Conservation (phyloP, 108 stramenopile genomes). For the Skeletonema menzelii region DNA sequence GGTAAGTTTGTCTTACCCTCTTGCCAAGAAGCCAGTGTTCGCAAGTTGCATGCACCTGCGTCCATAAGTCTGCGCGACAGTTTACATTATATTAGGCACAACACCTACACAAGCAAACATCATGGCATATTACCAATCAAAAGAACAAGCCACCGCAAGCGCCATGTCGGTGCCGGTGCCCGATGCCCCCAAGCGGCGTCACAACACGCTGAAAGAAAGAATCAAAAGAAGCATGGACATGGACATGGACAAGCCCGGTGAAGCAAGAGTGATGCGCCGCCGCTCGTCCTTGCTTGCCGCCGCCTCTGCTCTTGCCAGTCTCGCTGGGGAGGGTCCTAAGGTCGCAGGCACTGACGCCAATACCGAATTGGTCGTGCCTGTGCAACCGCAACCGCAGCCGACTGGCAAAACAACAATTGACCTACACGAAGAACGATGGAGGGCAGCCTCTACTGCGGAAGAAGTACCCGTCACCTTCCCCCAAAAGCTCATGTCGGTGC, state of each 20-base stretch:
- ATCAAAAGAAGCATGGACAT: slow-evolving; percentile 11
- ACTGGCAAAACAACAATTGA: not conserved
- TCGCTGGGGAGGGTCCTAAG: slow-evolving; percentile 2
- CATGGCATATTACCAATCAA: not conserved
- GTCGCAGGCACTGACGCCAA: not conserved
- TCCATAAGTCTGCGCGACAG: too few relatives aligned
- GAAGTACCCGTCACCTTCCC: slow-evolving; percentile 15
- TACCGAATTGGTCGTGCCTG: not conserved
- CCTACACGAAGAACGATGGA: not conserved
- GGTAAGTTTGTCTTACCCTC: too few relatives aligned
- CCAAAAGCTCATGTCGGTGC: slow-evolving; percentile 56
- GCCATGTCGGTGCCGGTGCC: not conserved
- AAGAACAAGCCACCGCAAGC: not conserved
- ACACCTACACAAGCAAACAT: not conserved
- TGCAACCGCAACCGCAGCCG: not conserved
- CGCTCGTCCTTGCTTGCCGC: slow-evolving; percentile 29
- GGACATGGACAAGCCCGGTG: not conserved
- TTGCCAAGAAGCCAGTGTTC: too few relatives aligned
- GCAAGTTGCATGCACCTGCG: too few relatives aligned
- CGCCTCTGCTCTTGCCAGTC: slow-evolving; percentile 36
- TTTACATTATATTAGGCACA: too few relatives aligned
- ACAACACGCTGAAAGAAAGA: slow-evolving; percentile 8
- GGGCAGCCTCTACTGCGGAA: not conserved
- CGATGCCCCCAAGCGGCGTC: not conserved
- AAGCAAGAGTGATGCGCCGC: not conserved